Evolutionary conservation across 2,329 filamentous ascomycete genomes (phyloP).

Genomic region (Diplodia seriata): DNA sequence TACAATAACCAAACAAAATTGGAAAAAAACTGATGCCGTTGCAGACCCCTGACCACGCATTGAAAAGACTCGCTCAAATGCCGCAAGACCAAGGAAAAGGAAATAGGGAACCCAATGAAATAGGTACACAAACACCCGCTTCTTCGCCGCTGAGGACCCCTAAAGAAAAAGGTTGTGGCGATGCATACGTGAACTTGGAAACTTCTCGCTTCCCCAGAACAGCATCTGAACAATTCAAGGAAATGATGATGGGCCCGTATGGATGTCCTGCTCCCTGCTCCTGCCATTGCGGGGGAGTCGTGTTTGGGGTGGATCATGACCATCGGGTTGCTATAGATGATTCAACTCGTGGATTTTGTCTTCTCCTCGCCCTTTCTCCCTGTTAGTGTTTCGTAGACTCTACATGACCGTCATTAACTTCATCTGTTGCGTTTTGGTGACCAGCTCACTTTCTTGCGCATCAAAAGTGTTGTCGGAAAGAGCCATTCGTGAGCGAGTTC

Average conservation of each 20-base stretch:
- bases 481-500: slow-evolving; percentile 22
- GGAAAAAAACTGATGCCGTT: slow-evolving; percentile 13
- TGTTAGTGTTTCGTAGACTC: slow-evolving; percentile 29
- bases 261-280: slow-evolving; percentile 7
- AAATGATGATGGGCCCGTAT: slow-evolving; percentile 4
- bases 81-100: slow-evolving; percentile 14
- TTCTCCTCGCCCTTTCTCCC: not conserved
- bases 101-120: slow-evolving; percentile 21
- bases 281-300: slow-evolving; percentile 23
- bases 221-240: slow-evolving; percentile 23
- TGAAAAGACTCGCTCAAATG: slow-evolving; percentile 31
- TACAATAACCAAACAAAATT: slow-evolving; percentile 3
- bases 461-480: slow-evolving; percentile 26
- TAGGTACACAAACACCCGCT: slow-evolving; percentile 29
- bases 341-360: not conserved
- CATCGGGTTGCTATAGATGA: not conserved
- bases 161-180: slow-evolving; percentile 8
- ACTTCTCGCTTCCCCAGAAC: slow-evolving; percentile 7
- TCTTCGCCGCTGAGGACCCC: slow-evolving; percentile 24
- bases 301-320: not conserved
- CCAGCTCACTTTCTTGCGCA: slow-evolving; percentile 30
- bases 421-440: slow-evolving; percentile 39
- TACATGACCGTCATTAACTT: slow-evolving; percentile 53
- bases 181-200: not conserved
- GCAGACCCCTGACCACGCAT: slow-evolving; percentile 8